A percentile compares a stretch with the other conserved stretches of the same genome.
Evolutionary conservation across 768 basidiomycete species (phyloP).

Genomic region (Trametes coccinea): DNA sequence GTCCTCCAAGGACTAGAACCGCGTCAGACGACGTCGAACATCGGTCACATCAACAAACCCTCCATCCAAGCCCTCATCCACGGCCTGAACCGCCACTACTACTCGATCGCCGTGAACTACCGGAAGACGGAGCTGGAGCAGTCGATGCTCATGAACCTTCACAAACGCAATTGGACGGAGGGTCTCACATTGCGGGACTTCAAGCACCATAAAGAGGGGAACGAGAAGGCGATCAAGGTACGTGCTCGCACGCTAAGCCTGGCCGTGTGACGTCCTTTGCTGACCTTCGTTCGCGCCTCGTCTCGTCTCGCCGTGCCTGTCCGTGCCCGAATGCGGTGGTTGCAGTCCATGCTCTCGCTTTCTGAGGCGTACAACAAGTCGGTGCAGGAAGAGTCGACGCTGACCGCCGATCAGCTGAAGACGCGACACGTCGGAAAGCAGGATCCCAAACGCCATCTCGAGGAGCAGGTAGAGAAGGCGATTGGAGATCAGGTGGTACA

Average conservation of each 20-base stretch:
- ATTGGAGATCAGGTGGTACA: conserved; percentile 98
- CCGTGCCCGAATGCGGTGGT: not conserved
- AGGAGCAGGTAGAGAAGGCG: conserved; percentile 96
- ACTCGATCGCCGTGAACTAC: conserved; percentile 96
- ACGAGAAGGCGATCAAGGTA: conserved; percentile 95
- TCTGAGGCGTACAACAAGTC: conserved; percentile 97
- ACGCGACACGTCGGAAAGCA: conserved; percentile 97
- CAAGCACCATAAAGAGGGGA: conserved; percentile 79
- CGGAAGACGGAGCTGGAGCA: conserved; percentile 98
- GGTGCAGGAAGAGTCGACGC: conserved; percentile 96
- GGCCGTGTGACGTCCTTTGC: conserved; percentile 19
- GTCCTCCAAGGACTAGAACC: conserved; percentile 93
- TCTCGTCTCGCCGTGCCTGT: conserved; percentile 7
- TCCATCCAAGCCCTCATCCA: conserved; percentile 98
- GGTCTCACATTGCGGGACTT: conserved; percentile 92
- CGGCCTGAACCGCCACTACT: conserved; percentile 96
- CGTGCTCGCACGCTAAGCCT: conserved; percentile 31
- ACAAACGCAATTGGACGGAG: conserved; percentile 99
- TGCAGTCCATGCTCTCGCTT: conserved; percentile 87
- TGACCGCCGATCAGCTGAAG: conserved; percentile 91
- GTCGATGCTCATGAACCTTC: conserved; percentile 97
- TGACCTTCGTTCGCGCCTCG: conserved; percentile 3
- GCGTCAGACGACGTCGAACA: conserved; percentile 96
- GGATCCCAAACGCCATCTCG: conserved; percentile 96
- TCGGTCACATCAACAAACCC: conserved; percentile 99